phyloP scores from a whole-genome alignment of 306 rosid genomes.

The Cucumis sativus region Cucumber_9930_V3 NC_026661.2:5681001-5681500 shows the following conservation, averaged over 20 bases:
- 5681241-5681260: constrained; percentile 96
- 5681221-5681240: constrained; percentile 26
- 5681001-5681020: constrained; percentile 69
- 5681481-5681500: constrained; percentile 76
- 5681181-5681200: not conserved
- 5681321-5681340: constrained; percentile 62
- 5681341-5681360: constrained; percentile 36
- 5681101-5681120: constrained; percentile 78
- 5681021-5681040: constrained; percentile 76
- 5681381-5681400: not conserved
- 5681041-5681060: constrained; percentile 78
- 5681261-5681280: constrained; percentile 81
- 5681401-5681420: not conserved
- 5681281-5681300: constrained; percentile 60
- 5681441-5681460: constrained; percentile 67
- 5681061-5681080: constrained; percentile 74
- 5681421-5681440: not conserved
- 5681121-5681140: constrained; percentile 69
- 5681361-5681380: constrained; percentile 5
- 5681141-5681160: constrained; percentile 58
- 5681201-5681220: not conserved
- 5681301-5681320: constrained; percentile 81
- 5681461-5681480: constrained; percentile 83
- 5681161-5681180: constrained; percentile 36
- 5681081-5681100: constrained; percentile 72